These are phyloP conservation scores for Pyricularia sp. DNA, from an alignment of 2,329 filamentous ascomycete species.

Conservation along the genomic window DNA sequence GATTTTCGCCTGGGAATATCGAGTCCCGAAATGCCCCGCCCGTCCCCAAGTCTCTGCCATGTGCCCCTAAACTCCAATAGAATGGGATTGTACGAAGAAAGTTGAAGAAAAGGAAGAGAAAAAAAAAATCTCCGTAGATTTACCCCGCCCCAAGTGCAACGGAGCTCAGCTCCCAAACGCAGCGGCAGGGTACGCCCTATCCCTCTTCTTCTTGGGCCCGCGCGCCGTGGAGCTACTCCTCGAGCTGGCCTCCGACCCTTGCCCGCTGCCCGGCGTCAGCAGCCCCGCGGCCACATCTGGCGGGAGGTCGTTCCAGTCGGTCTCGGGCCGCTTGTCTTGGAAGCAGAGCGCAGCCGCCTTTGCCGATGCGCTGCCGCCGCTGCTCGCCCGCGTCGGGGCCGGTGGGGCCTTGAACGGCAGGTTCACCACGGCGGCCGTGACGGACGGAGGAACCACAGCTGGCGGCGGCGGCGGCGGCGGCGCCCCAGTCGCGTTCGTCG, in stretches of 20 bases:
- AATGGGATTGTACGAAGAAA: not conserved
- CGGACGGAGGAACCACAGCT: not conserved
- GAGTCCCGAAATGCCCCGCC: not conserved
- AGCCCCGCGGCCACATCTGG: constrained; percentile 25
- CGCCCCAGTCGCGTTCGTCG: no score
- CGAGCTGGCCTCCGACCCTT: constrained; percentile 32
- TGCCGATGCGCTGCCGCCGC: constrained; percentile 3
- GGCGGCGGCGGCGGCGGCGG: not conserved
- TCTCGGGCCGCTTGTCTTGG: constrained; percentile 45
- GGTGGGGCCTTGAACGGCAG: not conserved
- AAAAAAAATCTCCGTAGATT: not conserved
- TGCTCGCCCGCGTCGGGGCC: not conserved
- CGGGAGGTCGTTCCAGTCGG: constrained; percentile 54
- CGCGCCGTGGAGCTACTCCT: constrained; percentile 37
- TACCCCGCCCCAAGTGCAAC: not conserved
- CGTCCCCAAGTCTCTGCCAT: not conserved
- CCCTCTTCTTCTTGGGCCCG: constrained; percentile 37
- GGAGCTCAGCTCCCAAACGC: constrained; percentile 34
- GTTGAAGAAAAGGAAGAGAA: not conserved
- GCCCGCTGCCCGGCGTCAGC: not conserved
- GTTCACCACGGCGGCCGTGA: not conserved
- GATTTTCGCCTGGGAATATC: not conserved
- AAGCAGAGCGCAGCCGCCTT: constrained; percentile 29
- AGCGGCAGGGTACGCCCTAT: constrained; percentile 48
- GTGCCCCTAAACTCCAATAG: not conserved